A percentile compares a stretch with the other conserved stretches of the same genome.
phyloP scores from a whole-genome alignment of 768 basidiomycete species.

The Russula earlei region DNA sequence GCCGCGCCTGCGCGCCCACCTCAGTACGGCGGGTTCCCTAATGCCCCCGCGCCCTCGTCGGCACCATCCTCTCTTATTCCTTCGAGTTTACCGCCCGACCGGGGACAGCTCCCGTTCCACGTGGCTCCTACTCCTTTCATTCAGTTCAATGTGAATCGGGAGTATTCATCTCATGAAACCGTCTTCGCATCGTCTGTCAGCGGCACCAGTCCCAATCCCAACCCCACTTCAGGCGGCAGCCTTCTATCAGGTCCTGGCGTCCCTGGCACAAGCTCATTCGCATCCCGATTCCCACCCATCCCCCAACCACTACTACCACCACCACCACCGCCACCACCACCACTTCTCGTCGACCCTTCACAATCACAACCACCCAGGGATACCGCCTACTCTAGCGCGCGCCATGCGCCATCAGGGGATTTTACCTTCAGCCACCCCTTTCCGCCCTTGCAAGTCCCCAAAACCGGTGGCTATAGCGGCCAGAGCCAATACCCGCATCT shows the following conservation, averaged over 20 bases:
- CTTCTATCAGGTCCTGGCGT: constrained; percentile 18
- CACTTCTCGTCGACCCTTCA: not conserved
- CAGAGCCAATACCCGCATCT: not conserved
- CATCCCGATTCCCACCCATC: not conserved
- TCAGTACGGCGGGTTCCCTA: constrained; percentile 56
- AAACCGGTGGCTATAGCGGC: not conserved
- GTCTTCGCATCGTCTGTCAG: not conserved
- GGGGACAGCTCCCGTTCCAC: constrained; percentile 13
- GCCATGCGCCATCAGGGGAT: not conserved
- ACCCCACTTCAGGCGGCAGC: not conserved
- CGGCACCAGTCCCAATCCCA: not conserved
- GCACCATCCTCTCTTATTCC: constrained; percentile 22
- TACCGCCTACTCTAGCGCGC: not conserved
- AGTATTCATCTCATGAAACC: not conserved
- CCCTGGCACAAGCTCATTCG: constrained; percentile 11
- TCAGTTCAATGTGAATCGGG: not conserved
- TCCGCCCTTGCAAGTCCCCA: constrained; percentile 14
- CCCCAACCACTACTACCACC: not conserved
- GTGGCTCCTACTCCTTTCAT: not conserved
- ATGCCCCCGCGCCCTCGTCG: constrained; percentile 32
- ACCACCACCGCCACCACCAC: not conserved
- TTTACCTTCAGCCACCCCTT: constrained; percentile 14
- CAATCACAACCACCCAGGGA: not conserved
- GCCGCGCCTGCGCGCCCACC: constrained; percentile 43
- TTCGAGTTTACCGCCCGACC: constrained; percentile 13